Conservation (phyloP, 805 yeast species). For the Lipomyces sp. region DNA sequence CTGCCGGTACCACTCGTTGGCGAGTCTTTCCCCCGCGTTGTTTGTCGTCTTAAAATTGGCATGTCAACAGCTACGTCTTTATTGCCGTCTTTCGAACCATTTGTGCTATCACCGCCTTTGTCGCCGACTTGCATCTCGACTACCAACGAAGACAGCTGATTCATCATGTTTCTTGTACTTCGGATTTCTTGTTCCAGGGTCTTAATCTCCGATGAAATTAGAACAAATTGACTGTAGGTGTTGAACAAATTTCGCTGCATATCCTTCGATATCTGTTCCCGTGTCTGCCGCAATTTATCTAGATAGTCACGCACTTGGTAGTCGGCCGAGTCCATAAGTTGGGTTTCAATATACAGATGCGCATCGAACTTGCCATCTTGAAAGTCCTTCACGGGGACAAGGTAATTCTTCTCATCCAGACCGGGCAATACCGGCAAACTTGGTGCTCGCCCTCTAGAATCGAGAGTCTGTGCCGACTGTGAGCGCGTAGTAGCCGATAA, state of each 20-base stretch:
- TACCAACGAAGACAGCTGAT: slow-evolving; percentile 27
- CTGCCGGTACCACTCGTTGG: not conserved
- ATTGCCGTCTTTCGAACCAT: slow-evolving; percentile 6
- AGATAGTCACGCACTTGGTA: slow-evolving; percentile 32
- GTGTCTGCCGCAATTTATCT: slow-evolving; percentile 26
- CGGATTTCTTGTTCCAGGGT: slow-evolving; percentile 33
- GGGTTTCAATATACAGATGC: slow-evolving; percentile 8
- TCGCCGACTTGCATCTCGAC: slow-evolving; percentile 19
- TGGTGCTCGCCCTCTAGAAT: not conserved
- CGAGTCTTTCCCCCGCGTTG: slow-evolving; percentile 10
- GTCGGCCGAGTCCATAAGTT: slow-evolving; percentile 29
- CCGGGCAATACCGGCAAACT: slow-evolving; percentile 19
- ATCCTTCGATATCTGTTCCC: slow-evolving; percentile 29
- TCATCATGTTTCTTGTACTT: slow-evolving; percentile 31
- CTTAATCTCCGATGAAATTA: slow-evolving; percentile 32
- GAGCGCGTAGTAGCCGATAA: not conserved
- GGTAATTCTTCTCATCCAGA: slow-evolving; percentile 25
- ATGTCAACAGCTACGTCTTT: slow-evolving; percentile 8
- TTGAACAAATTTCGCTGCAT: slow-evolving; percentile 34
- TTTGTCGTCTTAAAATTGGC: slow-evolving; percentile 27
- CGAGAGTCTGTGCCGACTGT: not conserved
- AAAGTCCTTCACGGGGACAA: slow-evolving; percentile 26
- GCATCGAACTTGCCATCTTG: slow-evolving; percentile 23
- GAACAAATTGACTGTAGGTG: slow-evolving; percentile 33
- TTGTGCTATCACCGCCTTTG: not conserved